Evolutionary conservation across 1,284 basidiomycete genomes (phyloP), one percentile per base, ranked within the genome.

Genomic region (Testicularia cyperi): DNA sequence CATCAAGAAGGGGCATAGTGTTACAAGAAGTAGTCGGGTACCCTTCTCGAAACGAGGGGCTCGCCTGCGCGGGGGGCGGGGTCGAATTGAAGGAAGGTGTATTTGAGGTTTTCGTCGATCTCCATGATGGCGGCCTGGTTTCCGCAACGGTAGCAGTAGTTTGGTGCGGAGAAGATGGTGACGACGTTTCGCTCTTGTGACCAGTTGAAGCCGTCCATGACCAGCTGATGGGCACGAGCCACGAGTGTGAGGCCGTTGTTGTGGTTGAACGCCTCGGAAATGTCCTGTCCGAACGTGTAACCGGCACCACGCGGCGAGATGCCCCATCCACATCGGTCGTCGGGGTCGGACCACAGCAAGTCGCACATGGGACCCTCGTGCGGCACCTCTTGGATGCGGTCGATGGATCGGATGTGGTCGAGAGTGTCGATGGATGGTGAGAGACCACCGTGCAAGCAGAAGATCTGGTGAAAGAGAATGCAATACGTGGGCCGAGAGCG

Each of bases 41-140:
- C 94, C 79, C 94, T 88, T 79, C 94, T 85, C 74, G 92, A 92
- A 60, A 99, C 94, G 49, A 99, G 85, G 35, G 94, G 94, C 79
- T 98, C 95, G 67, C 94, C 95, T 68, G 94, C 92, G 77, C 94
- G 84, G 68, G 95, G 94, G 67, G 94, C 94, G 71, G 94, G 94
- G 80, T 99, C 94, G 79, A 98, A 99, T 85, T 99, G 94, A 79
- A 99, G 83, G 86, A 91, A 91, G 79, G 87, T 91, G 79, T 91
- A 91, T 56, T 89, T 89, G 83, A 92, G 82, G 82, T 92, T 92
- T 83, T 98, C 95, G 80, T 98, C 94, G 79, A 98, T 96, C 80
- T 98, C 94, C 87, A 99, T 95, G 78, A 99, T 99, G 37, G 95
- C 95, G 36, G 94, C 94, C 78, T 98, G 95, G 79, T 99, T 99